A percentile compares a stretch with the other conserved stretches of the same genome.
Evolutionary conservation across 2,329 filamentous ascomycete genomes (phyloP).

Genomic region (Aspergillus ruber): DNA sequence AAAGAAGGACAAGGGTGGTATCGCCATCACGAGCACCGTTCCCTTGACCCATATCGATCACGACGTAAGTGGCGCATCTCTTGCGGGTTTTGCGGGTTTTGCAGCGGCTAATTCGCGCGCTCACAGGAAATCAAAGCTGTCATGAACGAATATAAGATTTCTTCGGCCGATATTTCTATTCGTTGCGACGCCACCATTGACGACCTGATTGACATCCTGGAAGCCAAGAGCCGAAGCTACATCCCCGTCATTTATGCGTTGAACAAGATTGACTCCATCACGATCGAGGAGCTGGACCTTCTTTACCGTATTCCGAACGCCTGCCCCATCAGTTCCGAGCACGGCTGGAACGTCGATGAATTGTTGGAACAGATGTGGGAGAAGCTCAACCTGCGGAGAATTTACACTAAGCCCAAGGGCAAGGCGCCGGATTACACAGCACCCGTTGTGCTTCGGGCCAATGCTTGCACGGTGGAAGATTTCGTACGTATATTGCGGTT

Average conservation of each 20-base stretch:
- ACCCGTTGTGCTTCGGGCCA: slow-evolving; percentile 80
- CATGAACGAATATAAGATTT: slow-evolving; percentile 94
- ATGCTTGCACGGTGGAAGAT: slow-evolving; percentile 85
- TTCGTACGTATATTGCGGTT: slow-evolving; percentile 63
- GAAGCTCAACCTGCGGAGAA: slow-evolving; percentile 79
- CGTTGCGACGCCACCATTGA: slow-evolving; percentile 96
- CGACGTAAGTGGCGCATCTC: slow-evolving; percentile 46
- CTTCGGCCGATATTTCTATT: slow-evolving; percentile 94
- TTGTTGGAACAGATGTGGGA: slow-evolving; percentile 98
- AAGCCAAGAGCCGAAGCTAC: slow-evolving; percentile 90
- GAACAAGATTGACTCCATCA: slow-evolving; percentile 98
- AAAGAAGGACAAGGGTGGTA: slow-evolving; percentile 98
- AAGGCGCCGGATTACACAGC: slow-evolving; percentile 85
- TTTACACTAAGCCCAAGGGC: slow-evolving; percentile 98
- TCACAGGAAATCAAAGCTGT: slow-evolving; percentile 84
- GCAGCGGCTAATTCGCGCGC: slow-evolving; percentile 7
- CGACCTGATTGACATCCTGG: slow-evolving; percentile 90
- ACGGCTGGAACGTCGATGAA: slow-evolving; percentile 97
- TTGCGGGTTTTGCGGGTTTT: not conserved
- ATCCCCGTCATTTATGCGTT: slow-evolving; percentile 98
- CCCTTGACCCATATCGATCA: slow-evolving; percentile 87
- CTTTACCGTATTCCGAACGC: slow-evolving; percentile 96
- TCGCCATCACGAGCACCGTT: slow-evolving; percentile 92
- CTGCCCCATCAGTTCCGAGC: slow-evolving; percentile 93
- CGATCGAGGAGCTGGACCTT: slow-evolving; percentile 93